These are phyloP conservation scores for Botrytis fabae DNA, from an alignment of 2,329 filamentous ascomycete genomes.

Conservation along the genomic window DNA sequence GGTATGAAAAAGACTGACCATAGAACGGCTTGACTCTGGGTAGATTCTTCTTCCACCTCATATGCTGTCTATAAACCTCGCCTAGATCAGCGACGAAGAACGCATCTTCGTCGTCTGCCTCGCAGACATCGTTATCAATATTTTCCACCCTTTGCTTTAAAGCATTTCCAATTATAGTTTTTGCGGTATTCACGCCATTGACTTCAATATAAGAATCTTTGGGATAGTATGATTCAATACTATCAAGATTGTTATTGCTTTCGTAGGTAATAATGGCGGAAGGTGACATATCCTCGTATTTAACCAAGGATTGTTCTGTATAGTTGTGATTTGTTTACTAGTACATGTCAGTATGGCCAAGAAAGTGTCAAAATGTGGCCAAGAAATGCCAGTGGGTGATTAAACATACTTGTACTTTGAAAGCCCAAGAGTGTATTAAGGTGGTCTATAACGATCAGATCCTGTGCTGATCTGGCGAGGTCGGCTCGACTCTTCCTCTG, in stretches of 20 bases:
- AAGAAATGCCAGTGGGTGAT: neutral
- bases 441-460: constrained; percentile 92
- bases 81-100: constrained; percentile 98
- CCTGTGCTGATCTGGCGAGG: constrained; percentile 89
- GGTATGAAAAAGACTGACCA: constrained; percentile 56
- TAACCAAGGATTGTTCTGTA: constrained; percentile 30
- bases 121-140: constrained; percentile 85
- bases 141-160: constrained; percentile 80
- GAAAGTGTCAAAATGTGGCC: neutral
- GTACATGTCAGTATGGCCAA: constrained; percentile 18
- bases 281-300: constrained; percentile 61
- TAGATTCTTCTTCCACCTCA: constrained; percentile 96
- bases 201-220: constrained; percentile 35
- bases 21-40: constrained; percentile 94
- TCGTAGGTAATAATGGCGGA: constrained; percentile 59
- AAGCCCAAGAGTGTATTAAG: constrained; percentile 64
- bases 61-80: constrained; percentile 97
- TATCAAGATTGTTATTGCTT: constrained; percentile 41
- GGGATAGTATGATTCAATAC: constrained; percentile 36
- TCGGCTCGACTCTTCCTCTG: constrained; percentile 99
- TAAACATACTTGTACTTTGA: constrained; percentile 34
- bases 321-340: constrained; percentile 15
- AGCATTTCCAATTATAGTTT: constrained; percentile 82
- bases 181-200: constrained; percentile 51
- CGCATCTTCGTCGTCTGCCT: constrained; percentile 90